Conservation (phyloP, 768 basidiomycete species). For the Chalciporus sphaerocephalus region DNA sequence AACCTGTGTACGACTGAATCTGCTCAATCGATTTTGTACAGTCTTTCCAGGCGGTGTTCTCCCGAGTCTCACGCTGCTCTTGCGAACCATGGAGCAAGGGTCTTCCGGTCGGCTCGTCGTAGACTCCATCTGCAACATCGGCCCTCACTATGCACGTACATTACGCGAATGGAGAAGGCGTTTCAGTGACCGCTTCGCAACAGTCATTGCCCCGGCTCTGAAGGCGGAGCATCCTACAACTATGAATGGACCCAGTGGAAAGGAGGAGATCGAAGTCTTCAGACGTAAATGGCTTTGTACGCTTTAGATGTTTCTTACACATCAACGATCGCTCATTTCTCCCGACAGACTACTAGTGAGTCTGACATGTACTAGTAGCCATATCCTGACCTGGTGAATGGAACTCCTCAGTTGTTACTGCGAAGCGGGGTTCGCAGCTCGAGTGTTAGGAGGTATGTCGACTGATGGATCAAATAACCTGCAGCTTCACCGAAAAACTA, state of each 20-base stretch:
- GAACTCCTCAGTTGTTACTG: slow-evolving; percentile 55
- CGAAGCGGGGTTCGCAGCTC: slow-evolving; percentile 67
- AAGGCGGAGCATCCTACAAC: slow-evolving; percentile 55
- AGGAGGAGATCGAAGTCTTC: slow-evolving; percentile 67
- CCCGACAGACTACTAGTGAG: slow-evolving; percentile 45
- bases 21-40: slow-evolving; percentile 14
- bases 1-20: not conserved
- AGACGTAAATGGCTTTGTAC: slow-evolving; percentile 69
- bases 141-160: slow-evolving; percentile 75
- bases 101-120: slow-evolving; percentile 53
- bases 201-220: slow-evolving; percentile 55
- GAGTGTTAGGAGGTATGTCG: slow-evolving; percentile 64
- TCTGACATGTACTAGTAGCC: not conserved
- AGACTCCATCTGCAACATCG: slow-evolving; percentile 67
- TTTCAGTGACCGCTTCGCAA: slow-evolving; percentile 56
- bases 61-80: slow-evolving; percentile 57
- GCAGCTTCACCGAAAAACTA: too few species aligned
- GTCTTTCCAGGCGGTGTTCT: slow-evolving; percentile 72
- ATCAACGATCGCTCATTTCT: not conserved
- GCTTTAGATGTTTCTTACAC: not conserved
- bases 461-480: too few species aligned
- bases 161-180: slow-evolving; percentile 69
- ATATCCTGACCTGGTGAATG: not conserved
- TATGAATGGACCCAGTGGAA: slow-evolving; percentile 41
- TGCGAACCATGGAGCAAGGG: slow-evolving; percentile 47